Conservation (phyloP, 805 yeast species). For the Cyberlindnera subsufficiens region DNA sequence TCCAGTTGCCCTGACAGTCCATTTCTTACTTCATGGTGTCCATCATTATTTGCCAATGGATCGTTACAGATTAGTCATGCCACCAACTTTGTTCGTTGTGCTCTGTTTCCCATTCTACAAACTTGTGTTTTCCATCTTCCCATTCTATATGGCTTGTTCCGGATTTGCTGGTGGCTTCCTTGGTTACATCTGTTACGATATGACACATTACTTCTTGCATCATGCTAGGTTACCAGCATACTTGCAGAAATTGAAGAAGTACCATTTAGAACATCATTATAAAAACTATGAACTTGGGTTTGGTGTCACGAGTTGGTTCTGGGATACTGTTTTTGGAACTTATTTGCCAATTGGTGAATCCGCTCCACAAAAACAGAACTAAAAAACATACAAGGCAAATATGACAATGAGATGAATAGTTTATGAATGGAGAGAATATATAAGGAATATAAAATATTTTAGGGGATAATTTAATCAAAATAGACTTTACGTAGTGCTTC, state of each 20-base stretch:
- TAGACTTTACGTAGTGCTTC: slow-evolving; percentile 12
- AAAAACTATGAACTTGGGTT: slow-evolving; percentile 95
- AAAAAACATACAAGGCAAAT: not conserved
- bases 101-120: slow-evolving; percentile 78
- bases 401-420: not conserved
- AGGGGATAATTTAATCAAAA: slow-evolving; percentile 1
- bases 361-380: slow-evolving; percentile 10
- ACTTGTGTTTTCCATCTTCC: slow-evolving; percentile 69
- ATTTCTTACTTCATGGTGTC: slow-evolving; percentile 89
- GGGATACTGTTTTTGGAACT: slow-evolving; percentile 92
- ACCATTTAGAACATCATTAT: slow-evolving; percentile 96
- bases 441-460: not conserved
- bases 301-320: slow-evolving; percentile 90
- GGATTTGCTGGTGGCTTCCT: slow-evolving; percentile 95
- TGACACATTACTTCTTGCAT: slow-evolving; percentile 91
- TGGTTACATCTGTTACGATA: slow-evolving; percentile 89
- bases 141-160: slow-evolving; percentile 80
- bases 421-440: slow-evolving; percentile 1
- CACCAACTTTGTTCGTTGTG: slow-evolving; percentile 76
- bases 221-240: slow-evolving; percentile 77
- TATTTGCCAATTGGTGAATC: slow-evolving; percentile 40
- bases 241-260: slow-evolving; percentile 74
- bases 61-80: slow-evolving; percentile 86
- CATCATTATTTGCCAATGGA: slow-evolving; percentile 99
- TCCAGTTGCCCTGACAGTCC: slow-evolving; percentile 68